Base-by-base conservation (phyloP, 768 basidiomycete genomes). In the Boletellus ananiceps region DNA sequence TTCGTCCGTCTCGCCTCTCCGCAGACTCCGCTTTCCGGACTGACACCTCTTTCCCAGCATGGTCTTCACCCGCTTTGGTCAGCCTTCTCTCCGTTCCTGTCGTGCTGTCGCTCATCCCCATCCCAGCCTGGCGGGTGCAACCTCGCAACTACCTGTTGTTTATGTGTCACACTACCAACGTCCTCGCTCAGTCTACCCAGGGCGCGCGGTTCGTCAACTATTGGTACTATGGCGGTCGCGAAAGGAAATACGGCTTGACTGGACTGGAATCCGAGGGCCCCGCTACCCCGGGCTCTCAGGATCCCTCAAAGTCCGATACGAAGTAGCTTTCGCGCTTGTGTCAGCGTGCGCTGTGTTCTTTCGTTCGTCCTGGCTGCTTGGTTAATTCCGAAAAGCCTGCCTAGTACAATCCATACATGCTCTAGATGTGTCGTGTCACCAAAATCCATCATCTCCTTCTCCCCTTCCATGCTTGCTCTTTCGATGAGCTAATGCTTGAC, bases 61-160 rank as follows among this genome's bases (percentile, higher is more conserved):
- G 72, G 91, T 96, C 53, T 98, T 98, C 75, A 94, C 93, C 87
- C 89, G 94, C 15, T 94, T 94, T 60, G 92, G 92, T 92, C 46
- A 52, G 52, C 38, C 27, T 40, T 39, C 36, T 33, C 11, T 33
- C 2, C 18, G 3, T 3, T 27, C 15, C n/a, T 13, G 3, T 2
- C 8, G 5, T 19, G 32, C 12, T 13, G 12, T 44, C 36, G 31
- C 49, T 63, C 46, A 59, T 44, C 25, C 16, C 15, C 38, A 36
- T 47, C 35, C 4, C 11, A 93, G 94, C 94, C 48, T 97, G 94
- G 94, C 81, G 82, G 52, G 94, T 98, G 36, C 84, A 93, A 57
- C 95, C 95, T 8, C 84, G 95, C 57, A 98, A 98, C 68, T 96
- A 97, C 73, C 78, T 97, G 49, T 77, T 97, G 40, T 91, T 97